These are phyloP conservation scores for Colletotrichum neosansevieriae DNA, from an alignment of 2,329 filamentous ascomycete genomes.

Conservation along the genomic window DNA sequence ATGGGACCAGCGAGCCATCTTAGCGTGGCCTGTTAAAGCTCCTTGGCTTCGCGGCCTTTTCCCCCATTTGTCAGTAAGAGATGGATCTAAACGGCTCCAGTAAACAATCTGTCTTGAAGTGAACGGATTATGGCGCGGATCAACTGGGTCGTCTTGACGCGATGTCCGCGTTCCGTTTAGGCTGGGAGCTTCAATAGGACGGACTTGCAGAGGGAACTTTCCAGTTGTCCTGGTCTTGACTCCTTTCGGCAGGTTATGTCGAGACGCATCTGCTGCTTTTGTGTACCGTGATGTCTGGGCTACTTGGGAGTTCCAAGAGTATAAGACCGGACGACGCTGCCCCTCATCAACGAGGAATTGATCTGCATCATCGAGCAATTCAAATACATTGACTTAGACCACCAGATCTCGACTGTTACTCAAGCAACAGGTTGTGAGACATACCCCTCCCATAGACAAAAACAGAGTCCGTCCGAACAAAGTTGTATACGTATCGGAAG, in stretches of 20 bases:
- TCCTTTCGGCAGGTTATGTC: constrained; percentile 18
- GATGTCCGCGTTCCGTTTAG: too few relatives aligned
- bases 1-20: neutral
- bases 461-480: constrained; percentile 7
- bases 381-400: neutral
- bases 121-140: too few relatives aligned
- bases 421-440: constrained; percentile 1
- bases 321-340: constrained; percentile 11
- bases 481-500: constrained; percentile 1
- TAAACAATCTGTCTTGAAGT: too few relatives aligned
- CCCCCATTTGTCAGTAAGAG: too few relatives aligned
- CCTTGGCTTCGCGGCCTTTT: neutral
- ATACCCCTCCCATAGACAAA: neutral
- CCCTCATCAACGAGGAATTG: neutral
- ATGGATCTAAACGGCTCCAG: too few relatives aligned
- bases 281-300: neutral
- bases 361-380: neutral
- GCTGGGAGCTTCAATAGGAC: too few relatives aligned
- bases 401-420: neutral
- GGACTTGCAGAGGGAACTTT: neutral
- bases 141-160: too few relatives aligned
- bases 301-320: neutral
- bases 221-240: neutral
- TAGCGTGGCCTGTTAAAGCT: neutral
- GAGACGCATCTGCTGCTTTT: constrained; percentile 11